A percentile compares a stretch with the other conserved stretches of the same genome.
These are phyloP conservation scores for Fusarium algeriense DNA, from an alignment of 2,329 filamentous ascomycete genomes.

Conservation along the genomic window DNA sequence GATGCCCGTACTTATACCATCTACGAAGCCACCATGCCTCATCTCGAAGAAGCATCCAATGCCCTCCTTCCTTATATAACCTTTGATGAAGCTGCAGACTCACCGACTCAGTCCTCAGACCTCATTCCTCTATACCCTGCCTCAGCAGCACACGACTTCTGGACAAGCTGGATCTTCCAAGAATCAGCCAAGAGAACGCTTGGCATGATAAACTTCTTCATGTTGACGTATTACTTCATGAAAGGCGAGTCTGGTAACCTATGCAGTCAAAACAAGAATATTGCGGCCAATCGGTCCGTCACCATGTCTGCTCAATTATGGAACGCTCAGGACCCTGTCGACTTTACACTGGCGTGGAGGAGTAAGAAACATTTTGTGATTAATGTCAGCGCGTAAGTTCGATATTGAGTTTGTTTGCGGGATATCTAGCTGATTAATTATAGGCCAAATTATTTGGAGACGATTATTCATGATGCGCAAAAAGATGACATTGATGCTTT, in stretches of 20 bases:
- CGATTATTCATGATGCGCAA: background rate
- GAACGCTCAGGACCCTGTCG: constrained; percentile 7
- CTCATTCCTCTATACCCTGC: background rate
- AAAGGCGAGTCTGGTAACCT: background rate
- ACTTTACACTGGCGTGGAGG: constrained; percentile 2
- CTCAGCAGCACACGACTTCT: background rate
- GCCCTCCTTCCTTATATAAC: background rate
- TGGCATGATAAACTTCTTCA: constrained; percentile 2
- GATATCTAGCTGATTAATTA: rapidly evolving
- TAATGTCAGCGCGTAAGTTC: background rate
- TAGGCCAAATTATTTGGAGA: background rate
- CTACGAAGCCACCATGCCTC: constrained; percentile 9
- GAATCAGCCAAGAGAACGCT: constrained; percentile 6
- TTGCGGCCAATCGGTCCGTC: background rate
- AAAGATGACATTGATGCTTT: background rate
- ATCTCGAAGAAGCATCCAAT: constrained; percentile 10
- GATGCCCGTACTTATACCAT: background rate
- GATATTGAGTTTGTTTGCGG: rapidly evolving
- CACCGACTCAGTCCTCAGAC: background rate
- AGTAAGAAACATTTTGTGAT: background rate
- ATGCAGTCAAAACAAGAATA: background rate
- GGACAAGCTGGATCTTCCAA: background rate
- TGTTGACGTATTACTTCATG: constrained; percentile 4
- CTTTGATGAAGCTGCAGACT: background rate
- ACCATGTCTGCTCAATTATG: constrained; percentile 10